Base-by-base conservation (phyloP, 2,329 filamentous ascomycete genomes). In the Microdochium trichocladiopsis region DNA sequence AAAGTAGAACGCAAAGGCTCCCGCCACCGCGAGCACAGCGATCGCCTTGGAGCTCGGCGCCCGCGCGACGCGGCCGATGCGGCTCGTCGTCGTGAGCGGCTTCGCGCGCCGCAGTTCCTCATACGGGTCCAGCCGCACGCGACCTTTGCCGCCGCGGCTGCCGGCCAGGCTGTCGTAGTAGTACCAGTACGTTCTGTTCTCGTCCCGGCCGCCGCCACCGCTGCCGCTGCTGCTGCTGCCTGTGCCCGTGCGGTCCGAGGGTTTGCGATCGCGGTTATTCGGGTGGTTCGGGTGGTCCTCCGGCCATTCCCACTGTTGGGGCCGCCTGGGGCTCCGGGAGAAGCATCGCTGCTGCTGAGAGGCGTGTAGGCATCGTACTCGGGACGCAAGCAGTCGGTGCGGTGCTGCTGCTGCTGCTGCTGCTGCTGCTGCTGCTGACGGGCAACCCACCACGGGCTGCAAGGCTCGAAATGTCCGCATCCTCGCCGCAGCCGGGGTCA, bases 1-100 rank as follows among this genome's bases (percentile, higher is more conserved):
- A 52, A 83, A 72, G 71, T 90, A 91, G 64, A 90, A 83, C 9
- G 64, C 63, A 2, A 74, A 61, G 3, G 77, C 79, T 45, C 69
- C 72, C n/a, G 67, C 60, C 16, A 72, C 64, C 25, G 72, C 71
- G 14, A 71, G 55, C 1, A 71, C 57, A 16, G 75, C 63, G 14
- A 79, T 66, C 25, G 70, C 60, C 52, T 69, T 66, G 47, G 72
- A 72, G 50, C 60, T 66, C 23, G 67, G 67, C 53, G 67, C 69
- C 36, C 66, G 65, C 24, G 63, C 52, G 45, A 69, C 56, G 4
- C 61, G 60, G 47, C 56, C 51, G 14, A 74, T 48, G n/a, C 68
- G 61, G 24, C 65, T 61, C 21, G 57, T 54, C 1, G 69, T 67
- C 48, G 75, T 50, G 10, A 78, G 66, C 10, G 75, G 75, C 47